Evolutionary conservation across 1,284 basidiomycete genomes (phyloP).

Genomic region (Marasmius oreades): DNA sequence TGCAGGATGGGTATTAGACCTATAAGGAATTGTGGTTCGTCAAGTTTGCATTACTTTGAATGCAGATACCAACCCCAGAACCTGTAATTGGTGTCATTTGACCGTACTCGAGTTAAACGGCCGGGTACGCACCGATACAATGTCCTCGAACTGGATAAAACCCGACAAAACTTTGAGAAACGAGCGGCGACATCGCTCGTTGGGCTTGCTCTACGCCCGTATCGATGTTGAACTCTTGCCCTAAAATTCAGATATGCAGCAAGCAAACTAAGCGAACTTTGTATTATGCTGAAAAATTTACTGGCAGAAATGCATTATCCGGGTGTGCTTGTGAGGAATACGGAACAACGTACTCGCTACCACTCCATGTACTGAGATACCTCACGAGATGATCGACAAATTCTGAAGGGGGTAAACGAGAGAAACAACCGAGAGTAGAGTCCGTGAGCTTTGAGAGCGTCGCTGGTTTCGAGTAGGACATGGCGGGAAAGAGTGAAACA

Average conservation of each 20-base stretch:
- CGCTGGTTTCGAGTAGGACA: conserved; percentile 36
- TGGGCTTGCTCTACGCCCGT: conserved; percentile 49
- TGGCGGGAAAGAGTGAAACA: conserved; percentile 22
- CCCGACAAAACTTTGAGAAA: conserved; percentile 49
- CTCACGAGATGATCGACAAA: conserved; percentile 67
- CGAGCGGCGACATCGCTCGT: conserved; percentile 51
- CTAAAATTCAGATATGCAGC: conserved; percentile 62
- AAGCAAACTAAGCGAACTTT: conserved; percentile 67
- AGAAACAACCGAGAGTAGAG: conserved; percentile 59
- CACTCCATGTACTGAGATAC: conserved; percentile 76
- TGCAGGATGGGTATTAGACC: conserved; percentile 74
- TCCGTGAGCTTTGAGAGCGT: conserved; percentile 51
- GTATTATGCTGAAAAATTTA: conserved; percentile 72
- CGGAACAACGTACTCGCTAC: conserved; percentile 66
- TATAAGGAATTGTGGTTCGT: conserved; percentile 23
- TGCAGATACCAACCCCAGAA: conserved; percentile 56
- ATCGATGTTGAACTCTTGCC: conserved; percentile 61
- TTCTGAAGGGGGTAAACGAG: conserved; percentile 52
- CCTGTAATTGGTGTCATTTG: conserved; percentile 22
- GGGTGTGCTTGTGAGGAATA: not conserved
- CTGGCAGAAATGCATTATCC: conserved; percentile 32
- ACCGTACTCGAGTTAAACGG: not conserved
- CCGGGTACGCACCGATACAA: conserved; percentile 41
- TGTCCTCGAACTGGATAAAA: conserved; percentile 65
- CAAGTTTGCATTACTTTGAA: not conserved